These are phyloP conservation scores for Ramularia endophylla DNA, from an alignment of 2,329 filamentous ascomycete species.

Conservation along the genomic window DNA sequence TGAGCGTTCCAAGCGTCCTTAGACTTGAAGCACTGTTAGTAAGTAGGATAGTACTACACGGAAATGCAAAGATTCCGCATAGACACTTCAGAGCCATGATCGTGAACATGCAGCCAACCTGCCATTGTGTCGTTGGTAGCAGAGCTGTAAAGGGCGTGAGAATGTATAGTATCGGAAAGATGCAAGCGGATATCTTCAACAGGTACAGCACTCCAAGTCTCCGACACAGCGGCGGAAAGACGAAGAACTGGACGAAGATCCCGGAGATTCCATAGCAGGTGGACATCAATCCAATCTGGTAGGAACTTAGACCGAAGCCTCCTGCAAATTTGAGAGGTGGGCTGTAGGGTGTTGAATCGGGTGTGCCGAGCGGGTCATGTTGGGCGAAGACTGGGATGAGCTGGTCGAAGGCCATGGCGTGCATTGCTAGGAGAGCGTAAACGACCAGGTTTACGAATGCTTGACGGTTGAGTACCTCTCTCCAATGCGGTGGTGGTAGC, in stretches of 20 bases:
- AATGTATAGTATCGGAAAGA: conserved; percentile 71
- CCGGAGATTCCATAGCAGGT: conserved; percentile 74
- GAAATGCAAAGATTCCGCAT: conserved; percentile 77
- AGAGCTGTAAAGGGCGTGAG: conserved; percentile 76
- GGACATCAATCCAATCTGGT: conserved; percentile 77
- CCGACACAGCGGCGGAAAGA: conserved; percentile 72
- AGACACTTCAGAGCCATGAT: conserved; percentile 71
- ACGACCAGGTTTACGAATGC: conserved; percentile 67
- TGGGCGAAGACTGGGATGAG: conserved; percentile 79
- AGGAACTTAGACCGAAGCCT: conserved; percentile 68
- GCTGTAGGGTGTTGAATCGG: conserved; percentile 37
- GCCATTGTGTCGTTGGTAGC: conserved; percentile 42
- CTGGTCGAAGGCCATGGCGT: conserved; percentile 22
- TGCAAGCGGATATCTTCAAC: conserved; percentile 59
- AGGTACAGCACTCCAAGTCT: conserved; percentile 69
- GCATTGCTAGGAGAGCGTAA: conserved; percentile 62
- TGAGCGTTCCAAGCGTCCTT: conserved; percentile 75
- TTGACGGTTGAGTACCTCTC: conserved; percentile 67
- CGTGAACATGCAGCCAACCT: conserved; percentile 55
- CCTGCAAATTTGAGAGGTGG: conserved; percentile 73
- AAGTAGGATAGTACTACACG: conserved; percentile 80
- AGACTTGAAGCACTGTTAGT: conserved; percentile 79
- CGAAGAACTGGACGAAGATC: conserved; percentile 75
- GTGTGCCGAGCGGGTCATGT: conserved; percentile 47
- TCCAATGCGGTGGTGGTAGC: conserved; percentile 39